Conservation (phyloP, 2,329 filamentous ascomycete genomes). For the Aspergillus phoenicis region DNA sequence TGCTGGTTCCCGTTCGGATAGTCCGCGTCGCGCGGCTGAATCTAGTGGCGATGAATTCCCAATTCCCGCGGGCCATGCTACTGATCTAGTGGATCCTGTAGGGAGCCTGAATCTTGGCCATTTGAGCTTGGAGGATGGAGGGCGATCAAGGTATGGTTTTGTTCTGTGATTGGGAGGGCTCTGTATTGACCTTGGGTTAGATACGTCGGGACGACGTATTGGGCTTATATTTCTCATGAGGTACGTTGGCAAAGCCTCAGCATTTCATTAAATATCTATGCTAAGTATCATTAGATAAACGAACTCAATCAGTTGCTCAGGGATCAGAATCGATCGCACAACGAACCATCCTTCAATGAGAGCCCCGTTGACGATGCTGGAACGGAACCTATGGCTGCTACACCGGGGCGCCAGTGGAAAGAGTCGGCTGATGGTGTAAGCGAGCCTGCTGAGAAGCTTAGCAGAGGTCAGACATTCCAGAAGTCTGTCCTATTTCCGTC, state of each 20-base stretch:
- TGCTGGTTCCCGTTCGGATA: conserved; percentile 29
- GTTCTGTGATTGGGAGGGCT: conserved; percentile 11
- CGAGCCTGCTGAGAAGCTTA: conserved; percentile 17
- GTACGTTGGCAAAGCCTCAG: conserved; percentile 24
- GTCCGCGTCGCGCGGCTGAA: conserved; percentile 38
- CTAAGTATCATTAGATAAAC: conserved; percentile 40
- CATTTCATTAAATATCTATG: not conserved
- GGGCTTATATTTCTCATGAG: conserved; percentile 50
- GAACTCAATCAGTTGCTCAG: conserved; percentile 48
- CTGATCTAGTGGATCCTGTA: conserved; percentile 46
- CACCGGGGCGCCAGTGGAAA: conserved; percentile 25
- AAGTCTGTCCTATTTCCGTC: conserved; percentile 42
- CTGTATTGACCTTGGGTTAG: conserved; percentile 24
- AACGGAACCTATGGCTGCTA: conserved; percentile 21
- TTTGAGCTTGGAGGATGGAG: conserved; percentile 48
- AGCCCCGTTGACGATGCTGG: conserved; percentile 26
- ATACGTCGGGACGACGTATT: conserved; percentile 51
- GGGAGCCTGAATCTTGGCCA: conserved; percentile 46
- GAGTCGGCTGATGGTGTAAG: conserved; percentile 21
- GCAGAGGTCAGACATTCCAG: conserved; percentile 35
- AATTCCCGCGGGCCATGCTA: conserved; percentile 45
- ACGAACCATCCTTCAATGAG: conserved; percentile 25
- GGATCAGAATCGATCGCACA: conserved; percentile 43
- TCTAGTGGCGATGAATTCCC: conserved; percentile 46
- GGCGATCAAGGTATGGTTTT: conserved; percentile 44